Percentiles rank a stretch among this genome's conserved stretches.
phyloP scores from a whole-genome alignment of 2,329 filamentous ascomycete species.

The Coniochaeta sp. region DNA sequence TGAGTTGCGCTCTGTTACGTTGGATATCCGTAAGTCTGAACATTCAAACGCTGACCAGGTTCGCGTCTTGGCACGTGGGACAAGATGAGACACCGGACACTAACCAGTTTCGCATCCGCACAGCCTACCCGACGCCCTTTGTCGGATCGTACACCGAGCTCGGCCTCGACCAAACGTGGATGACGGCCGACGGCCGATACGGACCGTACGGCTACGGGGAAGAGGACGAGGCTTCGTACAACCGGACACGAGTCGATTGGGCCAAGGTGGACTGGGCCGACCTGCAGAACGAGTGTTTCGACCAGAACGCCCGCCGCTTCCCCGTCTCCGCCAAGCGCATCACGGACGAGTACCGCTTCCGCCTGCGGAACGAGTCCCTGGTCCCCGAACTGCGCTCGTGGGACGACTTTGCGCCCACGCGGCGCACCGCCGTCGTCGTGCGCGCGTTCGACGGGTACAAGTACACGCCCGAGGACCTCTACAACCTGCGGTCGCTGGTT shows the following conservation, averaged over 20 bases:
- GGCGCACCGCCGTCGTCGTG: constrained; percentile 19
- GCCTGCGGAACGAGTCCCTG: constrained; percentile 10
- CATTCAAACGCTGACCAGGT: not conserved
- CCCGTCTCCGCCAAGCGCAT: constrained; percentile 13
- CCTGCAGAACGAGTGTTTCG: constrained; percentile 29
- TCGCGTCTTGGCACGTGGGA: not conserved
- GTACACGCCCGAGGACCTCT: constrained; percentile 53
- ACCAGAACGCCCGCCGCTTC: constrained; percentile 45
- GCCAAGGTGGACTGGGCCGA: constrained; percentile 24
- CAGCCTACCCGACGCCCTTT: constrained; percentile 22
- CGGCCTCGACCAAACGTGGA: constrained; percentile 21
- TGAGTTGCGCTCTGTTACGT: constrained; percentile 12
- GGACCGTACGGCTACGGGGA: constrained; percentile 23
- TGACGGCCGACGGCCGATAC: constrained; percentile 18
- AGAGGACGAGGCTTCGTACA: constrained; percentile 13
- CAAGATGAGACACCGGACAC: not conserved
- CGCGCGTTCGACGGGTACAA: constrained; percentile 35
- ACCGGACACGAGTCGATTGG: constrained; percentile 20
- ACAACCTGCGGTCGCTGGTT: constrained; percentile 57
- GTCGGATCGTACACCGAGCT: constrained; percentile 22
- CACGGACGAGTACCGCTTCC: constrained; percentile 8
- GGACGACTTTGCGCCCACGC: constrained; percentile 19
- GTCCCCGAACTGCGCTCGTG: constrained; percentile 16
- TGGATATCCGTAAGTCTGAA: constrained; percentile 13
- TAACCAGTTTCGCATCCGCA: not conserved